These are phyloP conservation scores for Aspergillus terreus DNA, from an alignment of 2,329 filamentous ascomycete species.

Conservation along the genomic window DNA sequence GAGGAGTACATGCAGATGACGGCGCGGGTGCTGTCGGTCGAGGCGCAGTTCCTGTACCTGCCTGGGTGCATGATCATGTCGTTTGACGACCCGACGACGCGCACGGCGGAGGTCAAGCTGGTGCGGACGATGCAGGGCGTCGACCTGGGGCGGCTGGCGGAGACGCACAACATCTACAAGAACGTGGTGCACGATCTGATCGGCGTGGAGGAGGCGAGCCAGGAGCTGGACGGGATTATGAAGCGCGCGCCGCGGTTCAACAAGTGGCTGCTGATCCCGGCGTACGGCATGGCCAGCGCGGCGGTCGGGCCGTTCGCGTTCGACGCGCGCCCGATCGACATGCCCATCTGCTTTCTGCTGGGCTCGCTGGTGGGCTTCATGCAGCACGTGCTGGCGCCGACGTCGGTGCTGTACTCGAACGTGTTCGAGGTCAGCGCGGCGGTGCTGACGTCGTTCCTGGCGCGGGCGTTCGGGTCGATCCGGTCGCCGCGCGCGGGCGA, in stretches of 20 bases:
- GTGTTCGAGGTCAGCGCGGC: conserved; percentile 62
- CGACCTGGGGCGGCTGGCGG: conserved; percentile 39
- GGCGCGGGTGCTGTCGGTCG: conserved; percentile 76
- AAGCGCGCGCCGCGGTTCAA: conserved; percentile 52
- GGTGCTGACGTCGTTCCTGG: conserved; percentile 63
- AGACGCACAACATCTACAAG: conserved; percentile 44
- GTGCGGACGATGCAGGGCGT: conserved; percentile 38
- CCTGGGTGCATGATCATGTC: conserved; percentile 51
- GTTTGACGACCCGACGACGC: conserved; percentile 57
- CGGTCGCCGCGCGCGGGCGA: conserved; percentile 28
- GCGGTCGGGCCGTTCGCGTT: conserved; percentile 77
- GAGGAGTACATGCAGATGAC: conserved; percentile 89
- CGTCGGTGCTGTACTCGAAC: conserved; percentile 64
- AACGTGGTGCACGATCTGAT: conserved; percentile 43
- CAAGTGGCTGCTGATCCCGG: conserved; percentile 52
- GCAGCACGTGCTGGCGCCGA: conserved; percentile 69
- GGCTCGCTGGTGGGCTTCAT: conserved; percentile 69
- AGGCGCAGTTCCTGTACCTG: conserved; percentile 83
- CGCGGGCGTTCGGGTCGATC: conserved; percentile 64
- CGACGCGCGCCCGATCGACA: conserved; percentile 68
- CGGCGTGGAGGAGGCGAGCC: conserved; percentile 39
- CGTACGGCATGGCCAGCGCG: conserved; percentile 72
- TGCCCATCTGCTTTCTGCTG: conserved; percentile 71
- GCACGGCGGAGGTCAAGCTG: conserved; percentile 43
- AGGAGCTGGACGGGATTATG: conserved; percentile 50